Evolutionary conservation across 495 filamentous ascomycete species (phyloP), one percentile per base, ranked within the genome.

Genomic region (Xylaria curta): DNA sequence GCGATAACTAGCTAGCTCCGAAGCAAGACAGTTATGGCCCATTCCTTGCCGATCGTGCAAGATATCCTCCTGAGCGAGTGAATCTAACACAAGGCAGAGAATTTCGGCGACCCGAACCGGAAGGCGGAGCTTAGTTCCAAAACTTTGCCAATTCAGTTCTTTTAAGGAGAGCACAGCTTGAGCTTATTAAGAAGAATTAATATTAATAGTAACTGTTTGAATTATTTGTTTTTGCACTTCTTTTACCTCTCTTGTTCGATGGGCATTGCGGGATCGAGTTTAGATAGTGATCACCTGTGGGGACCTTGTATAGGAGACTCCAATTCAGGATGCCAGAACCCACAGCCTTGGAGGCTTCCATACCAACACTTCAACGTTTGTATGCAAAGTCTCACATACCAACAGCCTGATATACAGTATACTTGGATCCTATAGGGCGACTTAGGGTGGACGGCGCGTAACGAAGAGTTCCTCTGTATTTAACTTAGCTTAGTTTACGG

Each of bases 91-190:
- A 47, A 47, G 17, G 44, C 44, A 47, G 44, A 47, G 44, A 47
- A 47, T n/a, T 47, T 47, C 44, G 44, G 44, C 5, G 17, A 47
- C 44, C 15, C 44, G 44, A 47, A 47, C 61, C 61, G 38, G 61
- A 64, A 64, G 61, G 36, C 61, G 61, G 61, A 64, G 61, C 38
- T 64, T 46, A 64, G 61, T 64, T 17, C 61, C 61, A 64, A 62
- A 64, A 64, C 61, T 64, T 64, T 64, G 61, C 61, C 53, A 58
- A 33, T 33, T 33, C 31, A 33, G 31, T 33, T 33, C 2, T 33
- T 33, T 33, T 33, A 33, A 33, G 31, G 31, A 33, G 31, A 33
- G 31, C 31, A 33, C 31, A 4, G 4, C 31, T 33, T 33, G 31
- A 33, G 31, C 4, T 33, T 33, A 33, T 33, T 33, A 4, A 4